Evolutionary conservation across 495 filamentous ascomycete genomes (phyloP), one percentile per base, ranked within the genome.

Genomic region (Pyronema omphalodes): DNA sequence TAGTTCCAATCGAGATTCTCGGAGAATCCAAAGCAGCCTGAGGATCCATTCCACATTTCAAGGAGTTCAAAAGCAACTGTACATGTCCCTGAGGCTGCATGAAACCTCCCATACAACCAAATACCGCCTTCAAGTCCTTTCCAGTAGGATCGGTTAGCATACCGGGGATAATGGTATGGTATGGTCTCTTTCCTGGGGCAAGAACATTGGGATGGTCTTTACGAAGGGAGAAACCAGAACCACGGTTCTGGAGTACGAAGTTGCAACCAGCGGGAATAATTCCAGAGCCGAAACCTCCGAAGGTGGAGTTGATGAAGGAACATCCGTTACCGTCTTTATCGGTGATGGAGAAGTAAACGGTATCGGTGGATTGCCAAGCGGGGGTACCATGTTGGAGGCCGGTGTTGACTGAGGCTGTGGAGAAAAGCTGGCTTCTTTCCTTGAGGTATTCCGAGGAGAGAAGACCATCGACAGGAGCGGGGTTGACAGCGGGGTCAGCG

Each of bases 11-110:
- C 57, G 87, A 94, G 40, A 96, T 73, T 8, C 91, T 73, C 37
- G 93, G 89, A 34, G 91, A 80, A 64, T 98, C 91, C 3, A 98
- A 72, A 44, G 93, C 89, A 35, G 82, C 80, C 71, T 98, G 91
- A 33, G 88, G 86, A 53, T 77, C 81, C 60, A 84, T 73, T n/a
- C 79, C 78, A 65, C 91, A 94, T 0, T 83, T 79, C 3, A 93
- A 67, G 78, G 93, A 86, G 54, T 93, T 94, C 7, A 96, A 74
- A 50, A 98, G 69, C 2, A 95, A 86, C 67, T 98, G 91, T 11
- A 96, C 85, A 63, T 98, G 91, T 8, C 91, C 91, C 71, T 96
- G 91, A 0, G 91, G 91, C 71, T 98, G 91, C 93, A 98, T 96
- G 68, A 88, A 94, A 35, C 91, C 91, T 56, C 91, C 91, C 91